Conservation (phyloP, 139 green algal genomes). For the Tetradesmus obliquus region DNA sequence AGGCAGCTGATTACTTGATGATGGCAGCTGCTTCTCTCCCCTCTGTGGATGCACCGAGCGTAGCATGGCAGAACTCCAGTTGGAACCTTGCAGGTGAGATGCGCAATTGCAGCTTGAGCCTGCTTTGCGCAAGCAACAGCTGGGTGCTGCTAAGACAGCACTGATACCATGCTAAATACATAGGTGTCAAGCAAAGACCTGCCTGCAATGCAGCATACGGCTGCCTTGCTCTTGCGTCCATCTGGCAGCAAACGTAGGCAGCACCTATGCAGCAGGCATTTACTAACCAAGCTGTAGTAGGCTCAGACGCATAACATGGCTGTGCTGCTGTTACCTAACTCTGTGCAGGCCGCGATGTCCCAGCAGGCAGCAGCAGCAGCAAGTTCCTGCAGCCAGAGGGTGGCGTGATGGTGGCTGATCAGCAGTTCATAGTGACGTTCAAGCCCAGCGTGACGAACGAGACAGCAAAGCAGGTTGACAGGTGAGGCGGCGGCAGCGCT, state of each 20-base stretch:
- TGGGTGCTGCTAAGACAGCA: no score
- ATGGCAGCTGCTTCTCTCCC: neutral
- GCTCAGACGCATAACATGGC: no score
- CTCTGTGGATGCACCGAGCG: neutral
- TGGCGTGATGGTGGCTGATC: neutral
- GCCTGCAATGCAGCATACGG: no score
- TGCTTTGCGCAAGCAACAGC: neutral
- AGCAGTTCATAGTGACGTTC: neutral
- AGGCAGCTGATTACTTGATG: neutral
- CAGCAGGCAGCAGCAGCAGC: neutral
- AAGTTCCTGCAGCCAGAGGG: neutral
- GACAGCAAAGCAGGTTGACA: neutral
- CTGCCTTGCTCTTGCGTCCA: no score
- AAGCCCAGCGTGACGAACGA: neutral
- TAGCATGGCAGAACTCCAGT: neutral
- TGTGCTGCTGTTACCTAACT: no score
- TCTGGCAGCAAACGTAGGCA: no score
- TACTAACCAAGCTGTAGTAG: no score
- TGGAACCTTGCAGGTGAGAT: neutral
- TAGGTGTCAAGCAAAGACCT: no score
- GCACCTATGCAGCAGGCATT: no score
- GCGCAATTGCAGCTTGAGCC: neutral
- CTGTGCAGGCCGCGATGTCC: neutral
- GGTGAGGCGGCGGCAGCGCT: neutral
- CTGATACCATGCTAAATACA: no score